Percentiles rank a stretch among this genome's conserved stretches.
Evolutionary conservation across 2,329 filamentous ascomycete genomes (phyloP).

Genomic region (Massarina eburnea): DNA sequence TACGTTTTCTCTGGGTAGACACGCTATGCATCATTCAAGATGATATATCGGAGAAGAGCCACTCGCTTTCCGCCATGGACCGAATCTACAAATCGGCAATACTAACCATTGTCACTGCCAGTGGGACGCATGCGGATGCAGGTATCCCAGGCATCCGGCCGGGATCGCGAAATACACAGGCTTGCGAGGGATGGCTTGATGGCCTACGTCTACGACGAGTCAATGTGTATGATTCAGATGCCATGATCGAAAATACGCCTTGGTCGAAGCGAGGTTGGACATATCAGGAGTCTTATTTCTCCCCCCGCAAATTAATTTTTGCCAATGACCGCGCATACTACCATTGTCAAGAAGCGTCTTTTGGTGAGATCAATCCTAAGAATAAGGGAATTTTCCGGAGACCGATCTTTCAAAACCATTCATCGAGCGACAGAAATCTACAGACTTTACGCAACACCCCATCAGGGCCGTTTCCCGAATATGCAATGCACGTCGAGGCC

Average conservation of each 20-base stretch:
- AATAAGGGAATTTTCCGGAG: not conserved
- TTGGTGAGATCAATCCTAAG: not conserved
- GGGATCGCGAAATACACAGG: not conserved
- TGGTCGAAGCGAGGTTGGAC: conserved; percentile 1
- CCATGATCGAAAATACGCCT: not conserved
- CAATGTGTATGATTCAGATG: not conserved
- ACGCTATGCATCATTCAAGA: conserved; percentile 1
- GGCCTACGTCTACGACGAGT: not conserved
- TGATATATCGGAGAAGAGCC: not conserved
- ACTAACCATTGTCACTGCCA: not conserved
- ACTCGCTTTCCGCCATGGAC: conserved; percentile 1
- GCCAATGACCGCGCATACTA: not conserved
- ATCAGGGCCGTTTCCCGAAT: not conserved
- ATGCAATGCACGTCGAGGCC: not conserved
- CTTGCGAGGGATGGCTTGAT: not conserved
- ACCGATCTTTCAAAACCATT: conserved; percentile 1
- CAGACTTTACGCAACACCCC: conserved; percentile 1
- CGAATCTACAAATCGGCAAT: not conserved
- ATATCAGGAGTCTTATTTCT: not conserved
- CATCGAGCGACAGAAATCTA: not conserved
- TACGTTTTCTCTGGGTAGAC: conserved; percentile 1
- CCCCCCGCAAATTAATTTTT: not conserved
- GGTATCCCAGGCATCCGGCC: not conserved
- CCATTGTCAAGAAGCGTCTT: conserved; percentile 1
- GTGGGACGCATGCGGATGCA: not conserved